phyloP scores from a whole-genome alignment of 164 flowering plant species.

The Akebia trifoliata region DNA sequence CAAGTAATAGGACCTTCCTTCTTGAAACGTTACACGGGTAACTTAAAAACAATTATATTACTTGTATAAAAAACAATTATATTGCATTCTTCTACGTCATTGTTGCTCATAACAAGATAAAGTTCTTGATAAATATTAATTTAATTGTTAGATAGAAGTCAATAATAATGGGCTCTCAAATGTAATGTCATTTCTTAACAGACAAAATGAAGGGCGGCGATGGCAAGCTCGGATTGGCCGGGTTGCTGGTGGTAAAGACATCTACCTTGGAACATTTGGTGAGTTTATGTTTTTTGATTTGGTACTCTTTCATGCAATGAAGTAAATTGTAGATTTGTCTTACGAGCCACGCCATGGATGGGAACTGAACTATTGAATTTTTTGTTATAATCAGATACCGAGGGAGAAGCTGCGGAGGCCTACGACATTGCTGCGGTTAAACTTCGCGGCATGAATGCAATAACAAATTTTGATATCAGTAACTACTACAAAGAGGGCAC shows the following conservation, averaged over 20 bases:
- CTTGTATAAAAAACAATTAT: no score
- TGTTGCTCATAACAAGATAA: no score
- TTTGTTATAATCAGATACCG: constrained; percentile 14
- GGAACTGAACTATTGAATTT: background rate
- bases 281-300: background rate
- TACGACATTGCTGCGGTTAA: constrained; percentile 23
- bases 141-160: no score
- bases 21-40: no score
- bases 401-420: constrained; percentile 26
- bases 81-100: no score
- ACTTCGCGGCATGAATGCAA: constrained; percentile 24
- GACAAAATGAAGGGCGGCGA: constrained; percentile 21
- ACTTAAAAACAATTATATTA: no score
- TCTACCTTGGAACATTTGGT: constrained; percentile 26
- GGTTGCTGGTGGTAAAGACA: constrained; percentile 23
- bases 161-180: background rate
- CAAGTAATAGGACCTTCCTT: no score
- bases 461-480: constrained; percentile 25
- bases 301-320: background rate
- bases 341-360: background rate
- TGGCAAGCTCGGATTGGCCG: constrained; percentile 29
- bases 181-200: background rate
- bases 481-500: constrained; percentile 22
- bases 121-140: no score
- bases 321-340: background rate